A percentile compares a stretch with the other conserved stretches of the same genome.
phyloP scores from a whole-genome alignment of 305 asterid genomes.

The Solanum hybrid region DNA sequence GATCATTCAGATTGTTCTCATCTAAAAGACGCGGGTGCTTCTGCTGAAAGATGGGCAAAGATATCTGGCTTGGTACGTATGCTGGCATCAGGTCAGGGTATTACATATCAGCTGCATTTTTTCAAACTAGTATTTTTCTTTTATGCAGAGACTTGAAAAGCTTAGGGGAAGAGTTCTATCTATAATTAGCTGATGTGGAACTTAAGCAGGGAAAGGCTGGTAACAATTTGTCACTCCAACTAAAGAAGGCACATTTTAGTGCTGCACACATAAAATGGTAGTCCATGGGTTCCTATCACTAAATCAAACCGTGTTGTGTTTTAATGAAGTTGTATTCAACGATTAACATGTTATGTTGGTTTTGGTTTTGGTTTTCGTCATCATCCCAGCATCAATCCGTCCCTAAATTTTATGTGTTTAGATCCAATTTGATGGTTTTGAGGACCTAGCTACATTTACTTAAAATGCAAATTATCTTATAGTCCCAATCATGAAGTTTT shows the following conservation, averaged over 20 bases:
- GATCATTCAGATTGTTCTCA: conserved; percentile 35
- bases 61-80: conserved; percentile 45
- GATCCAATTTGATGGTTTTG: not conserved
- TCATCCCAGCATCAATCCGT: not conserved
- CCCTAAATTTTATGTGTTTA: not conserved
- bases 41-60: conserved; percentile 63
- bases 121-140: conserved; percentile 2
- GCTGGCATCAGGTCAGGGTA: not conserved
- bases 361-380: not conserved
- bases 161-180: conserved; percentile 40
- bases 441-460: not conserved
- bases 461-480: not conserved
- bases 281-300: not conserved
- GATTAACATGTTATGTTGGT: not conserved
- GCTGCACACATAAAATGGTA: not conserved
- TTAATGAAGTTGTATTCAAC: not conserved
- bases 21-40: conserved; percentile 50
- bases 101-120: not conserved
- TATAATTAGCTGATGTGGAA: conserved; percentile 31
- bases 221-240: not conserved
- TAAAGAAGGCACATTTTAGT: not conserved
- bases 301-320: not conserved
- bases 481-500: not conserved
- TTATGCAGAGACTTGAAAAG: conserved; percentile 47
- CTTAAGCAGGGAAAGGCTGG: not conserved